Conservation (phyloP, 1,139 yeast species). For the Blastobotrys proliferans region DNA sequence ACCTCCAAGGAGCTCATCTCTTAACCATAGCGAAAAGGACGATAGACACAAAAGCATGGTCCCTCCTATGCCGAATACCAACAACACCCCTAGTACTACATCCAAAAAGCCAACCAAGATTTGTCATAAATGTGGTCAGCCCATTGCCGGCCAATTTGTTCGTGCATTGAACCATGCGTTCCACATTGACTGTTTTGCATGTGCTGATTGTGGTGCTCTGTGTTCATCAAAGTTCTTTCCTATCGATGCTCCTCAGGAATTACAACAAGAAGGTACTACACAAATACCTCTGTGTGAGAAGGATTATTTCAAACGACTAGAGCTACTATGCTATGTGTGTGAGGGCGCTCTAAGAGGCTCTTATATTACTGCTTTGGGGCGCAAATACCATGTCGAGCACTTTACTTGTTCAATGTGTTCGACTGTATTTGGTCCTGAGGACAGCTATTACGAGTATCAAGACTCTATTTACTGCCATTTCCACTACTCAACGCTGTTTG, state of each 20-base stretch:
- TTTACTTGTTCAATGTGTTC: conserved; percentile 88
- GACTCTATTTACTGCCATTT: conserved; percentile 82
- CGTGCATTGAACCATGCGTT: conserved; percentile 76
- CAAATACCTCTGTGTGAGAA: conserved; percentile 86
- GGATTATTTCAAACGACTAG: conserved; percentile 82
- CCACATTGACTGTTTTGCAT: conserved; percentile 84
- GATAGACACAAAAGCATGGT: conserved; percentile 8
- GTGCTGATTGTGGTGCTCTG: conserved; percentile 73
- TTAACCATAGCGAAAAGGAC: conserved; percentile 6
- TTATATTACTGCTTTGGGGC: conserved; percentile 88
- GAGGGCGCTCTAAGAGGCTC: conserved; percentile 85
- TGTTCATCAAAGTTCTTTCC: conserved; percentile 76
- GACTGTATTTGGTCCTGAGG: conserved; percentile 85
- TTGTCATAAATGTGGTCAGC: conserved; percentile 62
- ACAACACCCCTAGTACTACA: not conserved
- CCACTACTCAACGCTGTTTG: conserved; percentile 81
- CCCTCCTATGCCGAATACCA: conserved; percentile 6
- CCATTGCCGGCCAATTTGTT: conserved; percentile 77
- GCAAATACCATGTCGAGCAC: conserved; percentile 91
- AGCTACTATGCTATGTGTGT: conserved; percentile 80
- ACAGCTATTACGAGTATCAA: conserved; percentile 87
- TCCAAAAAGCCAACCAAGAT: conserved; percentile 23
- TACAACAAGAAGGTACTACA: conserved; percentile 35
- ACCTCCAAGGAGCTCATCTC: conserved; percentile 12
- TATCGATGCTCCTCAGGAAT: conserved; percentile 35